phyloP scores from a whole-genome alignment of 768 basidiomycete genomes.

The Hericium alpestre region DNA sequence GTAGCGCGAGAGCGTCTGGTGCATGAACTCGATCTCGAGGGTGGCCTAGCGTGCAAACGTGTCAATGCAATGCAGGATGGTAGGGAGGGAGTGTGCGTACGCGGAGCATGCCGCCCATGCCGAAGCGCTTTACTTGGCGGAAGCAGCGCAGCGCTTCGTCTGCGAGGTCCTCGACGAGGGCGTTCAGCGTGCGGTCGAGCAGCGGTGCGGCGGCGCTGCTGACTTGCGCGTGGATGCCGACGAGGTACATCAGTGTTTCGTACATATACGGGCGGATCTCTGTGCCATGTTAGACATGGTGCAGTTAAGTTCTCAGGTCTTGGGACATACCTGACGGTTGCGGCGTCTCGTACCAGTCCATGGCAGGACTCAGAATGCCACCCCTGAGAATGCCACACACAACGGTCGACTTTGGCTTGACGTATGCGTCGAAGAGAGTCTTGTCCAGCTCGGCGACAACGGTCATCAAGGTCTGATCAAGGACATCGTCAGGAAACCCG shows the following conservation, averaged over 20 bases:
- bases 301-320: not conserved
- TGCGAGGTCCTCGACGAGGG: conserved; percentile 75
- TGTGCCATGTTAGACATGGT: conserved; percentile 19
- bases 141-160: conserved; percentile 79
- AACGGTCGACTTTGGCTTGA: conserved; percentile 67
- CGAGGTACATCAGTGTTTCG: conserved; percentile 77
- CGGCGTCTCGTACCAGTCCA: conserved; percentile 92
- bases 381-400: conserved; percentile 58
- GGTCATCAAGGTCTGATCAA: conserved; percentile 52
- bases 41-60: conserved; percentile 63
- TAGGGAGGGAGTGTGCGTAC: conserved; percentile 34
- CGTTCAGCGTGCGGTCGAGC: conserved; percentile 70
- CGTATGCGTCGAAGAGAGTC: conserved; percentile 80
- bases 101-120: conserved; percentile 97
- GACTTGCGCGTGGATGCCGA: conserved; percentile 87
- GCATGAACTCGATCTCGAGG: conserved; percentile 97
- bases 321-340: conserved; percentile 70
- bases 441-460: conserved; percentile 79
- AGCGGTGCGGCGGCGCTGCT: conserved; percentile 69
- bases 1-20: conserved; percentile 87
- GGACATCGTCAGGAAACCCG: not conserved
- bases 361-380: conserved; percentile 68
- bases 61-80: not conserved
- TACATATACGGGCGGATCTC: conserved; percentile 96
- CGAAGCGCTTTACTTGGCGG: conserved; percentile 81